Percentiles rank a stretch among this genome's conserved stretches.
Evolutionary conservation across 1,284 basidiomycete genomes (phyloP).

Genomic region (Ustilago hordei): DNA sequence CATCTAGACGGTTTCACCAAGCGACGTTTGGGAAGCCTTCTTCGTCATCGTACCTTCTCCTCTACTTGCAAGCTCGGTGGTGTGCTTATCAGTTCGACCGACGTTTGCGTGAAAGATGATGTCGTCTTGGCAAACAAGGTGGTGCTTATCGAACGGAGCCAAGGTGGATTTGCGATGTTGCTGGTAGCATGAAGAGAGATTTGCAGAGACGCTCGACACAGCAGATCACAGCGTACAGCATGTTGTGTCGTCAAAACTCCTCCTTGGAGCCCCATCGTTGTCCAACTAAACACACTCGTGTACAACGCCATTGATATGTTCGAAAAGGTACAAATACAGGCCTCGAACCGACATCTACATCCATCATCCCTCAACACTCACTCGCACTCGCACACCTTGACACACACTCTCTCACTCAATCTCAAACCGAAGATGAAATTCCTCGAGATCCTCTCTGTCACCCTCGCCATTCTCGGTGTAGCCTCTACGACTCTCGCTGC

Average conservation of each 20-base stretch:
- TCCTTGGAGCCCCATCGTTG: no score
- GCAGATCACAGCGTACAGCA: no score
- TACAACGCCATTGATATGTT: background rate
- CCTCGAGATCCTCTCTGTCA: conserved; percentile 4
- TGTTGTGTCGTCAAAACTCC: no score
- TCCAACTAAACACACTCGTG: background rate
- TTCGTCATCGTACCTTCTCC: background rate
- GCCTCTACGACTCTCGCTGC: conserved; percentile 16
- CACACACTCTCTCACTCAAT: background rate
- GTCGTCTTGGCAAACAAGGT: background rate
- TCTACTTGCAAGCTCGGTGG: background rate
- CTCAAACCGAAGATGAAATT: conserved; percentile 15
- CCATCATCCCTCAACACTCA: background rate
- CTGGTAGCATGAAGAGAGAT: no score
- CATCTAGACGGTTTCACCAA: background rate
- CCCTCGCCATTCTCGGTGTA: conserved; percentile 4
- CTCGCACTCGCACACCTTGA: background rate
- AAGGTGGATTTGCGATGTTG: no score
- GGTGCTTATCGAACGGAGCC: background rate
- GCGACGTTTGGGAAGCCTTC: background rate
- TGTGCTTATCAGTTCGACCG: background rate
- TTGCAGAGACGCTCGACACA: no score
- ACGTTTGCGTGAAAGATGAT: background rate
- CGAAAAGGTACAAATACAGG: background rate
- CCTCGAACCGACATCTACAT: background rate